Evolutionary conservation across 306 rosid species (phyloP).

Genomic region (Cucurbita maxima): DNA sequence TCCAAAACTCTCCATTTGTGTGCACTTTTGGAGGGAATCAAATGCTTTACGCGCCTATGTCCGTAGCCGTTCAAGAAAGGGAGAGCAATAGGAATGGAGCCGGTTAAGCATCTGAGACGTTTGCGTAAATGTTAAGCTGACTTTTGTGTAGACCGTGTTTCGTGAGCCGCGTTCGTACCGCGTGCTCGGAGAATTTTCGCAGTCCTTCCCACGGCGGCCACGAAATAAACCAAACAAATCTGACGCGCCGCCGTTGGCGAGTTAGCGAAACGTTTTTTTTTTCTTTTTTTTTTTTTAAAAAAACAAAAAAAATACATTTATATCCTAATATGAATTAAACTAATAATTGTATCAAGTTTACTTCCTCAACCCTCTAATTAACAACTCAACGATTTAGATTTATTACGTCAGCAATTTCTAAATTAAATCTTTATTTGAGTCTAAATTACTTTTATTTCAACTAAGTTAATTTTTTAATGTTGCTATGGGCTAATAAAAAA

Average conservation of each 20-base stretch:
- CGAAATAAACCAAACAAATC: background rate
- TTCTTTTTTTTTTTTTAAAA: background rate
- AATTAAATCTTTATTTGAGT: too few species aligned
- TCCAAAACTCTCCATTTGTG: conserved; percentile 24
- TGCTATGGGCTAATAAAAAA: too few species aligned
- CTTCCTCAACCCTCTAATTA: too few species aligned
- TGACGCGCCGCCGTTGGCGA: background rate
- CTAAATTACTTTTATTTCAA: too few species aligned
- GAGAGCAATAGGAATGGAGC: background rate
- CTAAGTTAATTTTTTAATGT: too few species aligned
- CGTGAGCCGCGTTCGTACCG: conserved; percentile 1
- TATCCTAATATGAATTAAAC: too few species aligned
- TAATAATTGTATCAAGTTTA: too few species aligned
- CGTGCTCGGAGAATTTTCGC: background rate
- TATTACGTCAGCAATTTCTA: too few species aligned
- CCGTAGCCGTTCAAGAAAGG: background rate
- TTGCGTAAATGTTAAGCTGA: conserved; percentile 5
- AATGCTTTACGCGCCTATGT: background rate
- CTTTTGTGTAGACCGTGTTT: background rate
- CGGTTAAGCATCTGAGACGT: background rate
- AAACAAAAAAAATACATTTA: too few species aligned
- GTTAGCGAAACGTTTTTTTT: background rate
- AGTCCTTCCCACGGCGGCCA: background rate
- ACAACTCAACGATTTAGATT: too few species aligned
- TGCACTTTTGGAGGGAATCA: background rate